Percentiles rank a stretch among this genome's conserved stretches.
Evolutionary conservation across 345 rosid genomes (phyloP).

Genomic region (Psidium friedrichsthalianum): DNA sequence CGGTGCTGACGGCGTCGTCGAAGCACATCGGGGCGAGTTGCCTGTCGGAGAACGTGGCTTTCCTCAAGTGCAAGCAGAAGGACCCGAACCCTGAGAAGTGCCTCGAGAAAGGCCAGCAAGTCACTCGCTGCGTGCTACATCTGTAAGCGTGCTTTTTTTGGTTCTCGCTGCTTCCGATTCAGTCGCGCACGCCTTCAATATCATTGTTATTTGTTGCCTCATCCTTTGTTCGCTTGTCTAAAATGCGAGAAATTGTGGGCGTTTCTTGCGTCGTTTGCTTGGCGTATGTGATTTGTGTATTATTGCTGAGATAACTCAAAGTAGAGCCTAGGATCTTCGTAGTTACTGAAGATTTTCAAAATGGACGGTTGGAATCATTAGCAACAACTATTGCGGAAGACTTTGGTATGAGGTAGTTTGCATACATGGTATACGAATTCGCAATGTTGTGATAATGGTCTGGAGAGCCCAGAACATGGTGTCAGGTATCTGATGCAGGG

Average conservation of each 20-base stretch:
- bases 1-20: slow-evolving; percentile 81
- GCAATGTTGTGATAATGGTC: neutral
- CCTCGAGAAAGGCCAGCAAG: slow-evolving; percentile 86
- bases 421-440: neutral
- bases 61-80: slow-evolving; percentile 93
- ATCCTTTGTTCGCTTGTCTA: neutral
- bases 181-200: rapidly evolving
- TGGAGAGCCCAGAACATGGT: neutral
- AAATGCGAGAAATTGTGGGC: neutral
- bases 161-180: neutral
- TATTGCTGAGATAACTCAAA: neutral
- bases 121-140: slow-evolving; percentile 91
- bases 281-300: neutral
- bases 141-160: slow-evolving; percentile 27
- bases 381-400: too few species aligned
- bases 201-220: neutral
- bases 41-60: slow-evolving; percentile 64
- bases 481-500: neutral
- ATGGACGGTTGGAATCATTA: neutral
- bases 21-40: slow-evolving; percentile 73
- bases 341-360: neutral
- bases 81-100: slow-evolving; percentile 98
- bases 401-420: neutral
- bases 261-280: rapidly evolving
- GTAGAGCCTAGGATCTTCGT: neutral